Percentiles rank a stretch among this genome's conserved stretches.
These are phyloP conservation scores for Fraxinus ornus DNA, from an alignment of 305 asterid genomes.

Conservation along the genomic window DNA sequence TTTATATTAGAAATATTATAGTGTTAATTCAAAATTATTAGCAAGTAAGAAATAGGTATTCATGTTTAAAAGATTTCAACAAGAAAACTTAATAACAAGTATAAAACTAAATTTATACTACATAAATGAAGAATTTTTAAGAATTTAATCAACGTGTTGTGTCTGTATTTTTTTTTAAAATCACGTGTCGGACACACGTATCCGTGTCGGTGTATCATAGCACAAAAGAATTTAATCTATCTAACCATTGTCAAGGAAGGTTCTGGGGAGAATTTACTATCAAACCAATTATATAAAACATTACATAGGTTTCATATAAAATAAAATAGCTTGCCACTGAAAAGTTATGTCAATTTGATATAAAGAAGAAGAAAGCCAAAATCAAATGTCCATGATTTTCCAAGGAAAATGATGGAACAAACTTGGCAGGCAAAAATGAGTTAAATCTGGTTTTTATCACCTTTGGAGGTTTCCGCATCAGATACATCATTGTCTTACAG, in stretches of 20 bases:
- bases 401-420: conserved; percentile 5
- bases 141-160: no score
- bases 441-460: conserved; percentile 35
- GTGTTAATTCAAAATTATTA: no score
- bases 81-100: no score
- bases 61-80: no score
- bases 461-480: conserved; percentile 90
- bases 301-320: neutral
- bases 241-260: neutral
- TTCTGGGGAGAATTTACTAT: neutral
- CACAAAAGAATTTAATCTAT: neutral
- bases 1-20: no score
- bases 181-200: no score
- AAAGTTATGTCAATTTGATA: neutral
- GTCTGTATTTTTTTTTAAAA: no score
- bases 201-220: no score
- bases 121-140: no score
- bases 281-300: neutral
- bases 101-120: no score
- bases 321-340: neutral
- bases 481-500: conserved; percentile 92
- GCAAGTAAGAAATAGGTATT: no score
- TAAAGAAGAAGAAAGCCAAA: neutral
- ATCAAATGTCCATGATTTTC: neutral
- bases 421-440: conserved; percentile 18